Percentiles rank a stretch among this genome's conserved stretches.
phyloP scores from a whole-genome alignment of 2,329 filamentous ascomycete species.

The Fusarium circinatum region DNA sequence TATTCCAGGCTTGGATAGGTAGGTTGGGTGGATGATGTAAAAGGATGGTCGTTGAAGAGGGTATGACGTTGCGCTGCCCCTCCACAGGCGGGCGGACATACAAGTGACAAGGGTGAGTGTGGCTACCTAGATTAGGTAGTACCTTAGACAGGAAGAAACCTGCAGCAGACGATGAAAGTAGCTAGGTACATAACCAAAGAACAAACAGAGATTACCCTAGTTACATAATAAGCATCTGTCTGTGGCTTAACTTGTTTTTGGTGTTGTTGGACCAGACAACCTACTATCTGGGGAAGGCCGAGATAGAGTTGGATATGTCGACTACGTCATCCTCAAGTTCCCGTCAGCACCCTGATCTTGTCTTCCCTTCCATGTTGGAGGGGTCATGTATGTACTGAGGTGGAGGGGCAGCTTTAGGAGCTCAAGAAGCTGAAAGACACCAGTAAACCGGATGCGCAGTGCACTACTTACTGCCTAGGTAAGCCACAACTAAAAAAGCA shows the following conservation, averaged over 20 bases:
- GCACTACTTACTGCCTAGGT: background rate
- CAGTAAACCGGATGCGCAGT: background rate
- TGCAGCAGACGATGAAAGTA: background rate
- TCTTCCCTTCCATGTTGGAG: background rate
- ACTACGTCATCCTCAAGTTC: slow-evolving; percentile 22
- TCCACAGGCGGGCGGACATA: background rate
- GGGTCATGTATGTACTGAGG: background rate
- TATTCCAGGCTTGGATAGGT: background rate
- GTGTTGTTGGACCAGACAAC: background rate
- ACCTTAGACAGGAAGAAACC: background rate
- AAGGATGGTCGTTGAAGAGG: slow-evolving; percentile 3
- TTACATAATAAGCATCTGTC: background rate
- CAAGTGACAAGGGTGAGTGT: background rate
- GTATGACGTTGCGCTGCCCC: slow-evolving; percentile 29
- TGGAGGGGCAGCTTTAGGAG: background rate
- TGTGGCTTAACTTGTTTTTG: slow-evolving; percentile 2
- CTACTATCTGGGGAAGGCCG: background rate
- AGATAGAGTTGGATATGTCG: background rate
- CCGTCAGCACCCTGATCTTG: background rate
- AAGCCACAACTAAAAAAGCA: background rate
- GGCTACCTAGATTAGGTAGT: background rate
- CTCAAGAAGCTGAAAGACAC: background rate
- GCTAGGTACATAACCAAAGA: background rate
- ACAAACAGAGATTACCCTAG: background rate
- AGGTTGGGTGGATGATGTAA: slow-evolving; percentile 31